phyloP scores from a whole-genome alignment of 805 yeast genomes.

The Candida fluviatilis region DNA sequence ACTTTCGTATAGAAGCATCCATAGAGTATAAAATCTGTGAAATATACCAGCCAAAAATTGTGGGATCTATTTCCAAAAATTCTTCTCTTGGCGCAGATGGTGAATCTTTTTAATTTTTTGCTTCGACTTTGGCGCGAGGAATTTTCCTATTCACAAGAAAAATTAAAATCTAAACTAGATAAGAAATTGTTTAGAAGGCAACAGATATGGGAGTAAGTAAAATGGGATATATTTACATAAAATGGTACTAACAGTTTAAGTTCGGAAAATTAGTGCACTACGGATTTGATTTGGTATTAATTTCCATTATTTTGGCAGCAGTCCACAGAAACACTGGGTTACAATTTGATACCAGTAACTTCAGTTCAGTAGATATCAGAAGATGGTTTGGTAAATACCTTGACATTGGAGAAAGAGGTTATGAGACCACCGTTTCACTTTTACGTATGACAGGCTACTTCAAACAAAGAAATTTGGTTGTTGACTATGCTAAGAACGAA shows the following conservation, averaged over 20 bases:
- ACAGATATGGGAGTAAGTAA: conserved; percentile 8
- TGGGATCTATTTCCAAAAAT: too few species aligned
- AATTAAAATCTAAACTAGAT: background rate
- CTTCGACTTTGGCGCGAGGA: background rate
- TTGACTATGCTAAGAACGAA: conserved; percentile 32
- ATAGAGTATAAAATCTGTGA: too few species aligned
- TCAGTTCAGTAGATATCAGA: conserved; percentile 45
- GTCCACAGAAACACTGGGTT: conserved; percentile 80
- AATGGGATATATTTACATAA: background rate
- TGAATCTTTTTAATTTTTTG: background rate
- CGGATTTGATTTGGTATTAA: conserved; percentile 70
- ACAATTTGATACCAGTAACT: conserved; percentile 45
- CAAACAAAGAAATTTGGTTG: conserved; percentile 36
- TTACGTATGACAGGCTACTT: conserved; percentile 51
- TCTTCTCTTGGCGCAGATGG: background rate
- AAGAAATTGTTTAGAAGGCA: background rate
- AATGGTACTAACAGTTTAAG: conserved; percentile 20
- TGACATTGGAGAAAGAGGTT: conserved; percentile 57
- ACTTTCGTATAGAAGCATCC: too few species aligned
- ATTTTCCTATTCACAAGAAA: background rate
- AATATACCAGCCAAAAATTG: too few species aligned
- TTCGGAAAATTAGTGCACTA: conserved; percentile 66
- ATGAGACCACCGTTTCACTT: conserved; percentile 42
- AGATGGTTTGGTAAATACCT: conserved; percentile 51
- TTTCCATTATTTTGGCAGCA: conserved; percentile 83